phyloP scores from a whole-genome alignment of 1,284 basidiomycete species.

The Polyporus tsugae region DNA sequence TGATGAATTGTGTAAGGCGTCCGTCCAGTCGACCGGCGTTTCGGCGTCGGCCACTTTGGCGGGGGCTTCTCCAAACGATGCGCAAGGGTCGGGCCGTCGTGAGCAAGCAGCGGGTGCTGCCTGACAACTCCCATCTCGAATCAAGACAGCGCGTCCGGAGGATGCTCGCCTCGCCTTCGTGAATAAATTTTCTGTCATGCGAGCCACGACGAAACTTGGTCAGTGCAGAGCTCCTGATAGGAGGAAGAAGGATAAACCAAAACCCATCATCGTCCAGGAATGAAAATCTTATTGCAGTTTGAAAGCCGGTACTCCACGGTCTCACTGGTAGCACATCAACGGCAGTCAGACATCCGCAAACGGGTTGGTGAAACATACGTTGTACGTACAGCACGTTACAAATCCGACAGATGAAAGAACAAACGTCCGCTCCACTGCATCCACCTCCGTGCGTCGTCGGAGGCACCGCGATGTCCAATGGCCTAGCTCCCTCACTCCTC shows the following conservation, averaged over 20 bases:
- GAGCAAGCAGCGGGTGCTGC: not conserved
- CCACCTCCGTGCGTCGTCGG: slow-evolving; percentile 2
- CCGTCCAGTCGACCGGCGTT: not conserved
- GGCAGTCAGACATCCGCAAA: slow-evolving; percentile 16
- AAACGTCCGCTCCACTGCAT: not conserved
- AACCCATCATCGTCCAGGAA: not conserved
- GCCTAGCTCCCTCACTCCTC: slow-evolving; percentile 17
- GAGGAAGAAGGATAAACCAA: not conserved
- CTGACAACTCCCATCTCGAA: slow-evolving; percentile 1
- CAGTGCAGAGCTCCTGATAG: not conserved
- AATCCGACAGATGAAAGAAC: not conserved
- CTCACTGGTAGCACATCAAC: not conserved
- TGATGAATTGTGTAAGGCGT: slow-evolving; percentile 1
- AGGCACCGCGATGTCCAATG: not conserved
- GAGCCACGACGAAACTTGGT: not conserved
- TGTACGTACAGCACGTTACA: slow-evolving; percentile 26
- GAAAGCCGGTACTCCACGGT: not conserved
- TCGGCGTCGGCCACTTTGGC: not conserved
- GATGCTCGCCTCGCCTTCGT: not conserved
- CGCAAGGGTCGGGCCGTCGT: slow-evolving; percentile 17
- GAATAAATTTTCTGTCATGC: slow-evolving; percentile 1
- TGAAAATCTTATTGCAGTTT: not conserved
- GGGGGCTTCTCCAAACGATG: slow-evolving; percentile 21
- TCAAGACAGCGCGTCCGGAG: slow-evolving; percentile 2
- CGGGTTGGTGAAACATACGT: slow-evolving; percentile 21